Evolutionary conservation across 306 rosid genomes (phyloP).

Genomic region (Rosa persica): DNA sequence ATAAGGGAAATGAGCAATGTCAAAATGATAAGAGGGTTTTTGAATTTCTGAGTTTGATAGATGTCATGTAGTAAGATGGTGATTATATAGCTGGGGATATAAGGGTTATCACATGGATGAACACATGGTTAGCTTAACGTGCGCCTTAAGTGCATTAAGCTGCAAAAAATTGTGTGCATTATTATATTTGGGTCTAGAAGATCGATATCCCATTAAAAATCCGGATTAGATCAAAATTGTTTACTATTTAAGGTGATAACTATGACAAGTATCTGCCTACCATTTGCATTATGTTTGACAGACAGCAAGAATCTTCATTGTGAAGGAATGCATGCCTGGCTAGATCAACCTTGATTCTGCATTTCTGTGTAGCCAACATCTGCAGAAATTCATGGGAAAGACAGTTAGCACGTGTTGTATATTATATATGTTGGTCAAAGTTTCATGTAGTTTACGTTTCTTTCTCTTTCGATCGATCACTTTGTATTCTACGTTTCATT

Average conservation of each 20-base stretch:
- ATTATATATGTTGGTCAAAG: neutral
- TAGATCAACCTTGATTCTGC: slow-evolving; percentile 3
- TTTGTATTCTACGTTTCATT: neutral
- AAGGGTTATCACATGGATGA: slow-evolving; percentile 11
- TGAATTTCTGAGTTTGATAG: slow-evolving; percentile 1
- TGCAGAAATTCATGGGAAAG: slow-evolving; percentile 14
- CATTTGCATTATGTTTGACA: neutral
- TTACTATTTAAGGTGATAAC: neutral
- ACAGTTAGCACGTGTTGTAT: slow-evolving; percentile 9
- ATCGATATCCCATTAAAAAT: neutral
- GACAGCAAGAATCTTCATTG: neutral
- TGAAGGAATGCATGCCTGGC: slow-evolving; percentile 12
- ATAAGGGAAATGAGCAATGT: neutral
- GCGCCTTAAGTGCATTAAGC: slow-evolving; percentile 32
- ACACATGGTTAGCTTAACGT: slow-evolving; percentile 28
- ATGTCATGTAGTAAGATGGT: slow-evolving; percentile 9
- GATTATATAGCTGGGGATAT: slow-evolving; percentile 24
- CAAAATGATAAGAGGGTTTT: neutral
- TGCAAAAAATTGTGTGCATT: neutral
- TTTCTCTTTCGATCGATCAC: neutral
- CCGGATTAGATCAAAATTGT: slow-evolving; percentile 3
- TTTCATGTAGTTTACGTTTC: neutral
- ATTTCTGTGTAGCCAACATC: slow-evolving; percentile 19
- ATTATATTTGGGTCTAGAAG: neutral
- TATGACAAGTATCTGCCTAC: slow-evolving; percentile 6